Evolutionary conservation across 495 filamentous ascomycete genomes (phyloP), one percentile per base, ranked within the genome.

Genomic region (Xylaria palmicola): DNA sequence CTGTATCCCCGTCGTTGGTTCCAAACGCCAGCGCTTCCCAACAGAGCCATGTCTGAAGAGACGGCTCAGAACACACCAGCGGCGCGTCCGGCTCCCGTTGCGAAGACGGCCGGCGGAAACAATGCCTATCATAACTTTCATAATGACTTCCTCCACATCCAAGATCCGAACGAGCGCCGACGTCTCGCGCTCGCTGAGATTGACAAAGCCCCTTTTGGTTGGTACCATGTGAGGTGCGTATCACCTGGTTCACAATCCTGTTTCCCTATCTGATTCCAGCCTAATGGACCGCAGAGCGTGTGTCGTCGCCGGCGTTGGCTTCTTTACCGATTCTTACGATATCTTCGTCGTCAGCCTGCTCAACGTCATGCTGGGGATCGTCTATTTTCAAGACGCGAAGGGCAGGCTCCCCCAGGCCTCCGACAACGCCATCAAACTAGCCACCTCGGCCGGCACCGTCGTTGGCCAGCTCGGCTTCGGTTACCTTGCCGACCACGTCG

Each of bases 401-500:
- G 83, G 88, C 37, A 61, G 67, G 3, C 87, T 91, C 68, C 86
- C 86, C 24, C 79, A 77, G 52, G 75, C 71, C 59, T 83, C 87
- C 8, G 90, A 93, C 68, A 93, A 89, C 2, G 90, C 88, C 48
- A 91, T 96, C 78, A 96, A 96, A 74, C 86, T 92, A 13, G 84
- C 91, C 7, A 94, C 91, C n/a, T 93, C 88, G 9, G 88, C 84
- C 59, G 92, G 92, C 43, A 95, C 90, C 24, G 90, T 95, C 62
- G 75, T 96, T 60, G 92, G 92, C 43, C 92, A 96, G 74, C 72
- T 96, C 24, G 82, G 82, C 60, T 95, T 96, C 68, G 92, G 92
- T 54, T 86, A 81, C 72, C 77, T 93, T 12, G 92, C 90, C 22
- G 92, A 96, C 78, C 75, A 86, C 24, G 82, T 92, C 56, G 89